These are phyloP conservation scores for Rhizopus microsporus DNA, from an alignment of 371 early-diverging fungal genomes.

Conservation along the genomic window DNA sequence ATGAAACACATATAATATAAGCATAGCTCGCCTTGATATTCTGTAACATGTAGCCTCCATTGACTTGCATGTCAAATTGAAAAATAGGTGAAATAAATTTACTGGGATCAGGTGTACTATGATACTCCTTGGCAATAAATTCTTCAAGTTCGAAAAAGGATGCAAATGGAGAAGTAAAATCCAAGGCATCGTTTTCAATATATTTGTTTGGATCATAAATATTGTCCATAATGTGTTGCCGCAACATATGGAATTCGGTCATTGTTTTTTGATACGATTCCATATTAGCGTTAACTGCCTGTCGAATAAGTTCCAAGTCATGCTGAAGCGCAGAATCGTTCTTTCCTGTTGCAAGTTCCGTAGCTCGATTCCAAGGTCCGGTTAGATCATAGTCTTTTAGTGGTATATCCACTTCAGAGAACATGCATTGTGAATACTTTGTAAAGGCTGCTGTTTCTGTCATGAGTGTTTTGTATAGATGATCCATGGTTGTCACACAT, in stretches of 20 bases:
- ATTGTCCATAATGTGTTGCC: slow-evolving; percentile 21
- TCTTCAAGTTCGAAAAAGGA: slow-evolving; percentile 40
- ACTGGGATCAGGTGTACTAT: slow-evolving; percentile 3
- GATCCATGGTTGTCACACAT: slow-evolving; percentile 40
- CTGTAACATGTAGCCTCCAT: slow-evolving; percentile 17
- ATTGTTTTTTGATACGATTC: slow-evolving; percentile 16
- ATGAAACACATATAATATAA: slow-evolving; percentile 8
- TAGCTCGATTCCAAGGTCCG: slow-evolving; percentile 28
- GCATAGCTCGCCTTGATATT: slow-evolving; percentile 30
- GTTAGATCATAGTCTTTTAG: slow-evolving; percentile 29
- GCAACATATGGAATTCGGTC: slow-evolving; percentile 9
- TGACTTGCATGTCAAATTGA: slow-evolving; percentile 15
- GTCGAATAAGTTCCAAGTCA: slow-evolving; percentile 26
- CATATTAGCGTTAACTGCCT: slow-evolving; percentile 9
- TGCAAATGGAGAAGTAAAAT: slow-evolving; percentile 21
- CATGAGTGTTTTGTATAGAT: slow-evolving; percentile 27
- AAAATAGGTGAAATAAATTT: slow-evolving; percentile 18
- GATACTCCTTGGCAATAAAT: slow-evolving; percentile 28
- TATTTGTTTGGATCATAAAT: slow-evolving; percentile 24
- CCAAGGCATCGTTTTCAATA: slow-evolving; percentile 1
- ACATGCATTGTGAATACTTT: slow-evolving; percentile 28
- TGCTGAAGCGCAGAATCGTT: slow-evolving; percentile 17
- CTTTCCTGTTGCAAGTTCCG: slow-evolving; percentile 15
- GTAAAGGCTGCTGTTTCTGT: slow-evolving; percentile 37
- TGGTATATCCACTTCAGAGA: slow-evolving; percentile 30